A percentile compares a stretch with the other conserved stretches of the same genome.
Evolutionary conservation across 768 basidiomycete species (phyloP).

Genomic region (Tylopilus vinaceipallidus): DNA sequence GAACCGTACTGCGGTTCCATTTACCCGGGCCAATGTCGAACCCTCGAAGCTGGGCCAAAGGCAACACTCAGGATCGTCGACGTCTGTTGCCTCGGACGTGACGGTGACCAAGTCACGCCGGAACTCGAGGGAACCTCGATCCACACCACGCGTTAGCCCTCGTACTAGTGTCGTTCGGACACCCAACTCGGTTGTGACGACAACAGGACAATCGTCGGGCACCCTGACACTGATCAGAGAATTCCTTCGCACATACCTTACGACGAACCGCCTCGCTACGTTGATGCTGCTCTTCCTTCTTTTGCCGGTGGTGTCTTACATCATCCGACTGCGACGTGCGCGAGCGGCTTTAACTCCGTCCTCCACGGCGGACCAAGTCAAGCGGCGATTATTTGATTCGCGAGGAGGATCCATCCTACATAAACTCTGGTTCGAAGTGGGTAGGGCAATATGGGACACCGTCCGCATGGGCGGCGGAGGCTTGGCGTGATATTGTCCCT

Average conservation of each 20-base stretch:
- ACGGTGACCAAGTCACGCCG: conserved; percentile 25
- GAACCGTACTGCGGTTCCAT: conserved; percentile 68
- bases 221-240: conserved; percentile 46
- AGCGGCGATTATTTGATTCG: conserved; percentile 49
- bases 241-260: conserved; percentile 48
- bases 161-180: conserved; percentile 15
- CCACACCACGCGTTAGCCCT: conserved; percentile 12
- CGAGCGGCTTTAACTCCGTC: conserved; percentile 22
- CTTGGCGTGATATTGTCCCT: conserved; percentile 45
- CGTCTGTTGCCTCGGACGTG: conserved; percentile 22
- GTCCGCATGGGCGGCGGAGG: conserved; percentile 77
- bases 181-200: conserved; percentile 10
- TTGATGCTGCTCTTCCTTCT: conserved; percentile 42
- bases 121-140: conserved; percentile 4
- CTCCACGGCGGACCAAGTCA: conserved; percentile 55
- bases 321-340: conserved; percentile 50
- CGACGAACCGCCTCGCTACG: conserved; percentile 44
- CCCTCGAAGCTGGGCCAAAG: conserved; percentile 15
- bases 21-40: background rate
- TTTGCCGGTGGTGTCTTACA: conserved; percentile 43
- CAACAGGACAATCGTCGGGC: conserved; percentile 19
- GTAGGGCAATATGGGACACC: conserved; percentile 59
- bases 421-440: conserved; percentile 50
- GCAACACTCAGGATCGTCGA: conserved; percentile 20
- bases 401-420: conserved; percentile 35